A percentile compares a stretch with the other conserved stretches of the same genome.
Conservation (phyloP, 148 eudicot species). For the Fagopyrum esculentum region DNA sequence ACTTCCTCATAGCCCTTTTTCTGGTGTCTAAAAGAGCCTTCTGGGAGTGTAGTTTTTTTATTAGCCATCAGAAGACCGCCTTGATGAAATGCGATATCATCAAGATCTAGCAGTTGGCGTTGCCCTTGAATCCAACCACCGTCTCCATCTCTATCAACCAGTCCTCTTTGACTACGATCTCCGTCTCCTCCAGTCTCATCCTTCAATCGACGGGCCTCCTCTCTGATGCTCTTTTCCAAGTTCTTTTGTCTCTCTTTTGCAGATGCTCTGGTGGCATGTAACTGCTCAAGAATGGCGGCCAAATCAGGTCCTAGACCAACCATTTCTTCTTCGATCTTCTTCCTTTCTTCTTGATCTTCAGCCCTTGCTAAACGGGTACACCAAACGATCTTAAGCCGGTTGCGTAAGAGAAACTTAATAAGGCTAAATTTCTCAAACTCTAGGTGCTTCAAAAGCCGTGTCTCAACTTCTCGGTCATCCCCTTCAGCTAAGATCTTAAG, state of each 20-base stretch:
- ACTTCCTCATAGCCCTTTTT: constrained; percentile 69
- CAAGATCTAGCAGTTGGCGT: constrained; percentile 68
- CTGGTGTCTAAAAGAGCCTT: constrained; percentile 51
- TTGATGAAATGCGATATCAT: constrained; percentile 49
- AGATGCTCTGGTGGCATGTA: constrained; percentile 79
- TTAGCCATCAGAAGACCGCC: constrained; percentile 70
- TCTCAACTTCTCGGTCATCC: constrained; percentile 60
- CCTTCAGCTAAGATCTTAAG: constrained; percentile 63
- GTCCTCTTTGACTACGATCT: constrained; percentile 33
- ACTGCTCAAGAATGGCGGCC: constrained; percentile 59
- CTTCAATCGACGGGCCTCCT: constrained; percentile 68
- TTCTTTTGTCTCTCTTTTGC: constrained; percentile 75
- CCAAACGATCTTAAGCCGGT: constrained; percentile 65
- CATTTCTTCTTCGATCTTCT: constrained; percentile 68
- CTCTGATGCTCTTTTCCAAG: constrained; percentile 65
- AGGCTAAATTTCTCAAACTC: constrained; percentile 56
- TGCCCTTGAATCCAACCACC: constrained; percentile 67
- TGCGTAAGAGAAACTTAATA: constrained; percentile 52
- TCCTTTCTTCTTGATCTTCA: constrained; percentile 60
- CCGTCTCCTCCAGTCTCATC: constrained; percentile 47
- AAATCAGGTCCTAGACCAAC: constrained; percentile 39
- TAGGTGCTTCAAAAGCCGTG: constrained; percentile 49
- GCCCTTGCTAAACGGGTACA: constrained; percentile 77
- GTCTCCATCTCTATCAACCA: constrained; percentile 49
- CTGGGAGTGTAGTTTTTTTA: constrained; percentile 54